These are phyloP conservation scores for Dipteronia dyeriana DNA, from an alignment of 345 rosid species.

Conservation along the genomic window DNA sequence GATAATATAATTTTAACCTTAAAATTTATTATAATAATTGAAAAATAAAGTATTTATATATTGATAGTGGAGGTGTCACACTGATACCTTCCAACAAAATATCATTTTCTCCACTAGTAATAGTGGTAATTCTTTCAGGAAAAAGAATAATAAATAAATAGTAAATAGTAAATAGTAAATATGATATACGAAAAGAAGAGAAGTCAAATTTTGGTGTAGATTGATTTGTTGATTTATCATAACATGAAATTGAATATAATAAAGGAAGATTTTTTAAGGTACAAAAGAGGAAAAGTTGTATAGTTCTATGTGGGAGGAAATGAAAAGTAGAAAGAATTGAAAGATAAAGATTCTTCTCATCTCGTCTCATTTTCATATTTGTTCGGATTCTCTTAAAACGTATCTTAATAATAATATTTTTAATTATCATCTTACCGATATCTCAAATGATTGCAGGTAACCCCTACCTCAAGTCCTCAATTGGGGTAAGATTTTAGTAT, in stretches of 20 bases:
- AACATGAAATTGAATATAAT: constrained; percentile 1
- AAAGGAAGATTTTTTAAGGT: background rate
- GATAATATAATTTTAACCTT: no score
- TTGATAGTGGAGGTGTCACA: background rate
- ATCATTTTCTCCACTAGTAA: background rate
- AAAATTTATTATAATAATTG: no score
- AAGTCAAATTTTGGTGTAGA: background rate
- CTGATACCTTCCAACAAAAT: background rate
- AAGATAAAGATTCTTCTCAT: constrained; percentile 5
- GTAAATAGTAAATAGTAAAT: background rate
- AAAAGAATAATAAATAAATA: background rate
- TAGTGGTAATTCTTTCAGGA: background rate
- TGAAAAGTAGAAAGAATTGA: background rate
- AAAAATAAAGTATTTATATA: no score
- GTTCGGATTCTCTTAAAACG: no score
- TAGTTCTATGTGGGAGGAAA: constrained; percentile 18
- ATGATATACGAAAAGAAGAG: background rate
- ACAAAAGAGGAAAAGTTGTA: constrained; percentile 38
- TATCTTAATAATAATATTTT: no score
- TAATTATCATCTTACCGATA: no score
- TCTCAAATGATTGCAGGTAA: no score
- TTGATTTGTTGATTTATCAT: constrained; percentile 5
- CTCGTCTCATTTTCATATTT: background rate
- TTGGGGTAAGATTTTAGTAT: no score
- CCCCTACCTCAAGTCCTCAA: no score